phyloP scores from a whole-genome alignment of 148 eudicot genomes.

The Tetragonia tetragonoides region DNA sequence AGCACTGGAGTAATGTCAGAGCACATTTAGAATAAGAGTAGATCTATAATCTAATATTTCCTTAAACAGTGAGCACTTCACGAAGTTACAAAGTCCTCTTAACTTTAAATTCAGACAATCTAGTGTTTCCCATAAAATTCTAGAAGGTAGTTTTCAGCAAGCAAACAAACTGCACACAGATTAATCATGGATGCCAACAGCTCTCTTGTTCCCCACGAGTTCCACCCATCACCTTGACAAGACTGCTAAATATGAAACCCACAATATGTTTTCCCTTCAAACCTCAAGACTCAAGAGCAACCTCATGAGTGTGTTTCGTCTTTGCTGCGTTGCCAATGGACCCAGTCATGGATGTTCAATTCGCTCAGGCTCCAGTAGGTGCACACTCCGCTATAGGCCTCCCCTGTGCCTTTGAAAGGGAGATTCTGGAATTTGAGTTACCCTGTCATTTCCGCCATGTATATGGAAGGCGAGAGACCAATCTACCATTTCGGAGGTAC shows the following conservation, averaged over 20 bases:
- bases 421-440: background rate
- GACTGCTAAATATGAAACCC: no score
- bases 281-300: no score
- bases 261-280: no score
- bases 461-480: background rate
- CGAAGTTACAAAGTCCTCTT: background rate
- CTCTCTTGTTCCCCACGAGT: no score
- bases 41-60: no score
- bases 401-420: background rate
- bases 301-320: no score
- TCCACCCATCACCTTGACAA: no score
- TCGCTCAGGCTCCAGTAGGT: background rate
- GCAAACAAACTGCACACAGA: background rate
- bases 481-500: background rate
- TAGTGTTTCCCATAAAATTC: background rate
- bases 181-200: no score
- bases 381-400: background rate
- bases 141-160: background rate
- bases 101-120: background rate
- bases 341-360: background rate
- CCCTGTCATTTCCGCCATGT: background rate
- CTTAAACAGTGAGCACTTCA: background rate
- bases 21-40: no score
- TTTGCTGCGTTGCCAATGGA: background rate
- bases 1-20: no score